These are phyloP conservation scores for Veloporphyrellus conicus DNA, from an alignment of 1,284 basidiomycete species.

Conservation along the genomic window DNA sequence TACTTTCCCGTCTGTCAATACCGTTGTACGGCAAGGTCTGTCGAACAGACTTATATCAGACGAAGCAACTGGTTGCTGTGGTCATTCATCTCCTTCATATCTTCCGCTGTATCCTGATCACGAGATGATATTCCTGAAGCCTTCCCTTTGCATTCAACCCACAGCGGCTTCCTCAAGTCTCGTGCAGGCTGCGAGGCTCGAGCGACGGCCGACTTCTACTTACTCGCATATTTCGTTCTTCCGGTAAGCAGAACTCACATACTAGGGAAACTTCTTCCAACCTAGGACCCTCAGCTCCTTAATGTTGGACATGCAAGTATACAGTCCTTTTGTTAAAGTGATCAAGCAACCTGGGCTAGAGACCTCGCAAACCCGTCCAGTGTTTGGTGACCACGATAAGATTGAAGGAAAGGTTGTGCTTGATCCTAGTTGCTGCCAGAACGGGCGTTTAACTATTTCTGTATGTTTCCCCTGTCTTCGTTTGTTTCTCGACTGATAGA, in stretches of 20 bases:
- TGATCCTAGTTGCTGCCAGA: conserved; percentile 45
- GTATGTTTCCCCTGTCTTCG: conserved; percentile 36
- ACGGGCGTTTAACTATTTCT: conserved; percentile 55
- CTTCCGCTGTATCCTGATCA: background rate
- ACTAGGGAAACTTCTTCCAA: background rate
- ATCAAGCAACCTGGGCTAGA: conserved; percentile 37
- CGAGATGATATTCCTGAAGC: conserved; percentile 22
- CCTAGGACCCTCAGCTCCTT: conserved; percentile 41
- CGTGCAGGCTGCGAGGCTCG: conserved; percentile 20
- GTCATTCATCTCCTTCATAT: background rate
- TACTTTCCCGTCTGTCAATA: conserved; percentile 17
- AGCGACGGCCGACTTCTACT: conserved; percentile 14
- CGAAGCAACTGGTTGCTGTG: background rate
- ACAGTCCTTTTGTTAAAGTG: conserved; percentile 55
- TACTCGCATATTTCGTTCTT: conserved; percentile 44
- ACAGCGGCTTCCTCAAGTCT: conserved; percentile 23
- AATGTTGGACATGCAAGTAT: conserved; percentile 55
- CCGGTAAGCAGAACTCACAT: conserved; percentile 35
- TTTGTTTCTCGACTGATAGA: conserved; percentile 3
- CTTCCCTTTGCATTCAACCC: conserved; percentile 26
- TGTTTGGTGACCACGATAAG: conserved; percentile 57
- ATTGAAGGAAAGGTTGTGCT: conserved; percentile 57
- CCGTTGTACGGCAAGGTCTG: conserved; percentile 22
- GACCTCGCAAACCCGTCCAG: conserved; percentile 43
- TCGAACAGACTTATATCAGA: conserved; percentile 21